Evolutionary conservation across 2,329 filamentous ascomycete genomes (phyloP), one percentile per base, ranked within the genome.

Genomic region (Colletotrichum tamarilloi): DNA sequence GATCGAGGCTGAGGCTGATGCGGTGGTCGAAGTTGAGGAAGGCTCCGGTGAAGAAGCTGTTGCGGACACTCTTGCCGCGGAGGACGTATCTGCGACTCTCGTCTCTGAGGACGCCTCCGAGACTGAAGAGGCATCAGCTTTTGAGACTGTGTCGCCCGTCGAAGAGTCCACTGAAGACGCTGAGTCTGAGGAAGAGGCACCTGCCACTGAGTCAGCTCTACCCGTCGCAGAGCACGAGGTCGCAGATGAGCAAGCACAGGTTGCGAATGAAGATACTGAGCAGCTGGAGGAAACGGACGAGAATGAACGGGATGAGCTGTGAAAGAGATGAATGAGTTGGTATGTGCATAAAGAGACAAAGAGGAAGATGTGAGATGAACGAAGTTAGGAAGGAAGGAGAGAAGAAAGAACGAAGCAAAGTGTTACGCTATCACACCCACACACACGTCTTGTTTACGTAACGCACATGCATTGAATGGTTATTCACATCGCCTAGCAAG

Each of bases 301-400:
- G 2, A 26, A 62, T 8, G 42, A 22, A 49, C 46, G 46, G 6
- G 68, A 67, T 3, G 62, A 71, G 56, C 56, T 67, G 12, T 70
- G 67, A 70, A 46, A 5, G 59, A 42, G 32, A 55, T 42, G 55
- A 59, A 53, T 35, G 42, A 22, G 42, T 22, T 22, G 1, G 19
- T 19, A 49, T 19, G 19, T 63, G 35, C 35, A 55, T 53, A 53
- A 56, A 59, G 60, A 35, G n/a, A 16, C n/a, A 19, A 12, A 53
- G 60, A 42, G 32, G 28, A 52, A 52, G 19, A 52, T 38, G 67
- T 38, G 49, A 38, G n/a, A 58, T 22, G 14, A 49, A 42, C 11
- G 42, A 8, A 3, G 3, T 3, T 42, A 42, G 16, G 38, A 42
- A 49, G 42, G 16, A 8, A 9, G 42, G 8, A n/a, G 42, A 5